These are phyloP conservation scores for Hortiboletus flavorubellus DNA, from an alignment of 768 basidiomycete species.

Conservation along the genomic window DNA sequence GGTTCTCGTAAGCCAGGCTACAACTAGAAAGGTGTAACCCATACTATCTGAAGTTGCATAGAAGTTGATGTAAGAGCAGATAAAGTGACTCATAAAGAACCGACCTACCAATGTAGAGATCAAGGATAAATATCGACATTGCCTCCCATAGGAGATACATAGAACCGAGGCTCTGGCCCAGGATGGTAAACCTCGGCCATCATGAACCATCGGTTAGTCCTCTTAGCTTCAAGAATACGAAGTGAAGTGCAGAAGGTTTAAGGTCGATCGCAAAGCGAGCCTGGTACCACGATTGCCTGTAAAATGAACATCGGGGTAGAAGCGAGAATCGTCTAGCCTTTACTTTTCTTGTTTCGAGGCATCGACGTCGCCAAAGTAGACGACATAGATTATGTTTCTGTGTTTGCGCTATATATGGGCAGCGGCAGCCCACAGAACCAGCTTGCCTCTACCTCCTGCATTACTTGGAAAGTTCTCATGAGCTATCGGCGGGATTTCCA, in stretches of 20 bases:
- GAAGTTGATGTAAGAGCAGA: slow-evolving; percentile 7
- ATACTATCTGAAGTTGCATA: slow-evolving; percentile 69
- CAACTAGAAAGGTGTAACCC: slow-evolving; percentile 91
- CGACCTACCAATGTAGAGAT: slow-evolving; percentile 83
- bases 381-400: slow-evolving; percentile 62
- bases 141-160: slow-evolving; percentile 84
- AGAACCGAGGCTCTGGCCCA: slow-evolving; percentile 89
- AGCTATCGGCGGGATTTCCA: slow-evolving; percentile 15
- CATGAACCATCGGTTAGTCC: slow-evolving; percentile 72
- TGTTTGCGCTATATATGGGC: slow-evolving; percentile 68
- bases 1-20: slow-evolving; percentile 51
- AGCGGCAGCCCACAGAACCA: slow-evolving; percentile 92
- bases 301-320: not conserved
- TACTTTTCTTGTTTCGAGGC: slow-evolving; percentile 80
- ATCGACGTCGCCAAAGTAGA: slow-evolving; percentile 88
- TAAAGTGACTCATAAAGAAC: not conserved
- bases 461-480: slow-evolving; percentile 56
- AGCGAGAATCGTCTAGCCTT: slow-evolving; percentile 45
- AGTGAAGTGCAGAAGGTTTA: slow-evolving; percentile 61
- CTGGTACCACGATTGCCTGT: slow-evolving; percentile 36
- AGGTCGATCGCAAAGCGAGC: slow-evolving; percentile 78
- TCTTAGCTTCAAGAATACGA: slow-evolving; percentile 76
- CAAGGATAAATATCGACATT: slow-evolving; percentile 73
- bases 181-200: slow-evolving; percentile 89
- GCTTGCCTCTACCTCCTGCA: slow-evolving; percentile 95